Evolutionary conservation across 2,329 filamentous ascomycete genomes (phyloP), one percentile per base, ranked within the genome.

Genomic region (Fusarium caatingaense): DNA sequence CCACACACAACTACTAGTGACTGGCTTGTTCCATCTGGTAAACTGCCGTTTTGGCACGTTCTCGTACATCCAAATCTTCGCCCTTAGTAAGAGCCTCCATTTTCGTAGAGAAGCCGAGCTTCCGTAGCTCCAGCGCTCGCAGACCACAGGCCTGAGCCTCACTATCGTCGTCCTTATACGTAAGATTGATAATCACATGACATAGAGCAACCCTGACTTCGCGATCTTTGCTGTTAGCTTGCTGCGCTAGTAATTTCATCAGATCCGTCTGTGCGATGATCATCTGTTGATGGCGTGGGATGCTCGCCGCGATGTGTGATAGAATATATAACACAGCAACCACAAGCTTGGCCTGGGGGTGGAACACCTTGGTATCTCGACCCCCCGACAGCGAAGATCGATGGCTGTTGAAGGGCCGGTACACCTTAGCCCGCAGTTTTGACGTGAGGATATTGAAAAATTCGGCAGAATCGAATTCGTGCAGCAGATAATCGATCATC

Each of bases 401-500:
- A 61, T 84, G 83, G 46, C 80, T 32, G 30, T 34, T 82, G 67
- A 86, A 87, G 2, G 85, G 84, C 65, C 86, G 84, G 40, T 89
- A 79, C 48, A 87, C 78, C 75, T 85, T 87, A 8, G 90, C 85
- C 42, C 89, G 88, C 34, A 98, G 83, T 79, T 97, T 97, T 28
- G 91, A 88, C 15, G 91, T 88, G 47, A 99, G 83, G 40, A 97
- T 91, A 50, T 92, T 89, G 73, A 98, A 95, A 56, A 98, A 84
- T 61, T 93, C 88, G 76, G 93, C 88, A 41, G 32, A 27, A 2
- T 93, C 93, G 48, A 98, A 85, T 59, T 90, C 87, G 61, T 84
- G 87, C 76, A 98, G 91, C 23, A 98, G 81, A 74, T 92, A 90
- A 76, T 97, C 94, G 66, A 98, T 93, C 89, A 98, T 95, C 57